Evolutionary conservation across 495 filamentous ascomycete species (phyloP), one percentile per base, ranked within the genome.

Genomic region (Darksidea phi): DNA sequence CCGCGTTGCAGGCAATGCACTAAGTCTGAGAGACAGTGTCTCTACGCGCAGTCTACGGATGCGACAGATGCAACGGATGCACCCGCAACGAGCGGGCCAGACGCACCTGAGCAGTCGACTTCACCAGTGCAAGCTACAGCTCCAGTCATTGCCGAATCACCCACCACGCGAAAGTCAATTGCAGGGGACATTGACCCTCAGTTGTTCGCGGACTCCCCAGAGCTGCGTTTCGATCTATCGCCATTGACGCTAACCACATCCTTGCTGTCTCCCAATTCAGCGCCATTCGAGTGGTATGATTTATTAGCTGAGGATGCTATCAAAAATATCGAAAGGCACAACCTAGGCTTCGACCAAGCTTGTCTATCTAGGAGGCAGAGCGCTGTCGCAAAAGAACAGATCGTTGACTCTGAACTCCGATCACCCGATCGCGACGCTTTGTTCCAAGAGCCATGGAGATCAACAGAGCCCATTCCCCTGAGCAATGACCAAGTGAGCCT

Each of bases 261-360:
- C 8, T n/a, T 61, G 3, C 58, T 49, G 7, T 61, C 58, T 26
- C 58, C 58, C 21, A 61, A 61, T 36, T 54, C 48, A 6, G 58
- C 58, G 10, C 58, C 58, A 24, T 54, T 61, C 42, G 58, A 61
- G 26, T 61, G 58, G 58, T 61, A 60, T 32, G 57, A 60, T 18
- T 48, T 60, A 2, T 28, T 60, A 23, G 57, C 57, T 10, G 57
- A 60, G 23, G 57, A 60, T 42, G 57, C 58, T 2, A 54, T 61
- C 50, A 61, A 46, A 37, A 61, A 61, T 25, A 61, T 61, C 42
- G 49, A 54, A 23, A 61, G 48, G 21, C 58, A 61, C 26, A 61
- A 61, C 18, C 49, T 61, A 26, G 58, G 58, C 0, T 61, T 61
- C n/a, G 58, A 61, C 20, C 11, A 47, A 26, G 48, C 28, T 12